Evolutionary conservation across 1,284 basidiomycete genomes (phyloP).

Genomic region (Leucoagaricus sp.): DNA sequence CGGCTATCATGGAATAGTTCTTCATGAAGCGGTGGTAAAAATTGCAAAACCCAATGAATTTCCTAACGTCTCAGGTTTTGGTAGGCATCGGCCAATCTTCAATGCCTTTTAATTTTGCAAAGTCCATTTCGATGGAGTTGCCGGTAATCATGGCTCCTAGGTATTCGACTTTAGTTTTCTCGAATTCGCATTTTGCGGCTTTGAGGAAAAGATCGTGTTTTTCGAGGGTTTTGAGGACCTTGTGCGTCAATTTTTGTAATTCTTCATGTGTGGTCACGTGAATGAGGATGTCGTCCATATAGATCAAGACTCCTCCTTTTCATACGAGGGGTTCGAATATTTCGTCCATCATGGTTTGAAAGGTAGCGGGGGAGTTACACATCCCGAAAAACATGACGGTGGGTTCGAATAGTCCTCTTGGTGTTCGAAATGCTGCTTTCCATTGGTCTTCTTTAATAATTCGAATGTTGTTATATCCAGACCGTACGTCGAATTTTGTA

Average conservation of each 20-base stretch:
- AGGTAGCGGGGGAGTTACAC: slow-evolving; percentile 17
- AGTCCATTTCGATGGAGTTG: not conserved
- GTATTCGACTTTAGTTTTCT: slow-evolving; percentile 6
- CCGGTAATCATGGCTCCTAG: not conserved
- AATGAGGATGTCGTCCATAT: slow-evolving; percentile 26
- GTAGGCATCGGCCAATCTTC: slow-evolving; percentile 30
- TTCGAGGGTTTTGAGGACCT: slow-evolving; percentile 16
- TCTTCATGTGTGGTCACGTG: slow-evolving; percentile 8
- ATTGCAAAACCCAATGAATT: slow-evolving; percentile 27
- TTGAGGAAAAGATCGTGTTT: slow-evolving; percentile 10
- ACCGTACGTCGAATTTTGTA: too few relatives aligned
- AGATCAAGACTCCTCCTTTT: slow-evolving; percentile 14
- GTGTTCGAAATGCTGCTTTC: slow-evolving; percentile 17
- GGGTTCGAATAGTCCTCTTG: slow-evolving; percentile 8
- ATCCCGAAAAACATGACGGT: slow-evolving; percentile 20
- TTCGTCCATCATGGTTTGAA: slow-evolving; percentile 16
- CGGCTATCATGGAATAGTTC: not conserved
- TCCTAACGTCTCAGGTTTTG: slow-evolving; percentile 20
- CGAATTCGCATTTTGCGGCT: slow-evolving; percentile 8
- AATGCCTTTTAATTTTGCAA: slow-evolving; percentile 18
- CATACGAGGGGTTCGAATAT: slow-evolving; percentile 8
- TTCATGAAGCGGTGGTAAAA: slow-evolving; percentile 11
- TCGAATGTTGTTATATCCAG: too few relatives aligned
- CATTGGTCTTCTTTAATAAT: slow-evolving; percentile 11
- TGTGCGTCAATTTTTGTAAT: not conserved